Evolutionary conservation across 257 asterid genomes (phyloP), one percentile per base, ranked within the genome.

Genomic region (Ajuga chamaepitys): DNA sequence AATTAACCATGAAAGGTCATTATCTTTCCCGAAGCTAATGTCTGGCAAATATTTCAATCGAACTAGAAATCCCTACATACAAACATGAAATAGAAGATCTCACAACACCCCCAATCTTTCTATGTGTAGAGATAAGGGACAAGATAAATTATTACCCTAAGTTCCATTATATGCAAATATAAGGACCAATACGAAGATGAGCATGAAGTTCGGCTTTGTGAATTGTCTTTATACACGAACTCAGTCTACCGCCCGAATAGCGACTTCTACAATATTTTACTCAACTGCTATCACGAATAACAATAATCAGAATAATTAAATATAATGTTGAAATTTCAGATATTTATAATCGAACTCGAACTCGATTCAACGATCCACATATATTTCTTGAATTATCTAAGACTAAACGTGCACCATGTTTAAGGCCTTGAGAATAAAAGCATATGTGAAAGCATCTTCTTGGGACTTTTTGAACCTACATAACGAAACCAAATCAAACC

Each of bases 81-180:
- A 42, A 32, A 25, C 52, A 34, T 16, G 25, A 16, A 58, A 7
- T 10, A 11, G 42, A 28, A 22, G 9, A 52, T 35, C 30, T 58
- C 50, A 58, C 50, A 16, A 47, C 37, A 50, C 4, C 12, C 7
- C 22, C 7, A 41, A 10, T 3, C 54, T 7, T 40, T 28, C 67
- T 13, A 11, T 10, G 24, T n/a, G n/a, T n/a, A 21, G 34, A 34
- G 14, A 20, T 18, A 41, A 21, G 30, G 26, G 32, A 20, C 14
- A 18, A 54, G 2, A 25, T 32, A 25, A 50, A 58, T 16, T 48
- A 21, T 47, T 86, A 88, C 98, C 98, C 98, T 35, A 88, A 91
- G 60, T 91, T 91, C 96, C 98, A 91, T 38, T 91, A 96, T 0
- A 91, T 96, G 54, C 98, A 91, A 66, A 88, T 86, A 75, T 91